phyloP scores from a whole-genome alignment of 2,329 filamentous ascomycete genomes.

The Hymenoscyphus repandus region DNA sequence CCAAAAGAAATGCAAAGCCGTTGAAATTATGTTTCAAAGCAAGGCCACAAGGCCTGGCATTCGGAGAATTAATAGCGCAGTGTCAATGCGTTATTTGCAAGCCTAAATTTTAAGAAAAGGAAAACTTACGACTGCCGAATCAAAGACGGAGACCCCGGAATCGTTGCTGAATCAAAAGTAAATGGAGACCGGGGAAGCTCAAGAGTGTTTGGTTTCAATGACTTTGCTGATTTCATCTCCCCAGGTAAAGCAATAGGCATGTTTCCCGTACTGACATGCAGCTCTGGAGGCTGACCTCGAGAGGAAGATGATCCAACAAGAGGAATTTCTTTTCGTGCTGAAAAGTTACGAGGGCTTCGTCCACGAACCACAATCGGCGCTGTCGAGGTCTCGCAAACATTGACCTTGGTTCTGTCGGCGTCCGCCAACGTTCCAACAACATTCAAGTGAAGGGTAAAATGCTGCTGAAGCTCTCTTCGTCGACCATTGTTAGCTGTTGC shows the following conservation, averaged over 20 bases:
- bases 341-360: conserved; percentile 89
- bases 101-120: not conserved
- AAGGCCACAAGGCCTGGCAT: conserved; percentile 1
- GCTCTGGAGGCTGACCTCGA: conserved; percentile 29
- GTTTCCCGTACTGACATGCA: conserved; percentile 25
- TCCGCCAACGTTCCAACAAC: conserved; percentile 79
- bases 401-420: conserved; percentile 74
- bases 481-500: conserved; percentile 95
- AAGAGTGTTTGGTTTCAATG: conserved; percentile 21
- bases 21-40: not conserved
- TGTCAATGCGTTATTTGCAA: not conserved
- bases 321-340: conserved; percentile 87
- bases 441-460: conserved; percentile 87
- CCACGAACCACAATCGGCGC: conserved; percentile 91
- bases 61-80: not conserved
- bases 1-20: not conserved
- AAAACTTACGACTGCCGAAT: conserved; percentile 28
- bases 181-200: conserved; percentile 30
- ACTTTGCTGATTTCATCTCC: conserved; percentile 19
- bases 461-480: conserved; percentile 90
- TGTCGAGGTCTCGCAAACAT: conserved; percentile 78
- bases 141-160: conserved; percentile 24
- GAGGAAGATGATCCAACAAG: conserved; percentile 41
- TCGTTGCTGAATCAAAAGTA: conserved; percentile 29
- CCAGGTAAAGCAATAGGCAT: conserved; percentile 16